Base-by-base conservation (phyloP, 2,329 filamentous ascomycete genomes). In the Pestalotiopsis sp. region DNA sequence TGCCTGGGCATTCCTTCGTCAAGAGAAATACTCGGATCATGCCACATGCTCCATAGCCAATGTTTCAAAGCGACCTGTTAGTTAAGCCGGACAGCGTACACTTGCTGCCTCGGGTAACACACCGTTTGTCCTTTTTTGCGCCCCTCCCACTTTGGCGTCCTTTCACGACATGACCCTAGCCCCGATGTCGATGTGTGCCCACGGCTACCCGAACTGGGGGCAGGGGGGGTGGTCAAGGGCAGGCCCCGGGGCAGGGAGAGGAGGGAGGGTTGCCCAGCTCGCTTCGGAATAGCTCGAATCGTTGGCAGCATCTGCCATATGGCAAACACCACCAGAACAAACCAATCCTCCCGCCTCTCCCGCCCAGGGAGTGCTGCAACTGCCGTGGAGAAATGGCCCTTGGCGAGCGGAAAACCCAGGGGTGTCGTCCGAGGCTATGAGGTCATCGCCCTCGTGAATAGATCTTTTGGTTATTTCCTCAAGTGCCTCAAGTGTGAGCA, bases 1-100 rank as follows among this genome's bases (percentile, higher is more conserved):
- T 64, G 17, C 20, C 61, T 64, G 36, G 36, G 61, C 61, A n/a
- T 11, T 49, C 61, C 61, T 64, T 45, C 36, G 59, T n/a, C 59
- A 38, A 61, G 36, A 61, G 27, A 36, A 62, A 31, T 31, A 61
- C 25, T 61, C 25, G 25, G 27, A 38, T 39, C n/a, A 38, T 61
- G 59, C 59, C 25, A 36, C n/a, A 25, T 61, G 59, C 59, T 61
- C 25, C 59, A 61, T 20, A 52, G 45, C 20, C 45, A 52, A 52
- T 52, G 45, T 52, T 52, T 52, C 45, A 52, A 17, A n/a, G 45
- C 45, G 3, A n/a, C 17, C 45, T 45, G 41, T 52, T 52, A n/a
- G 45, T 52, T 52, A 52, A n/a, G 45, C n/a, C 20, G 45, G 45
- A 17, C 45, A 52, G 45, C 45, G 45, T 52, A 17, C 45, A 52